Base-by-base conservation (phyloP, 2,329 filamentous ascomycete species). In the Ophiobolus disseminans region DNA sequence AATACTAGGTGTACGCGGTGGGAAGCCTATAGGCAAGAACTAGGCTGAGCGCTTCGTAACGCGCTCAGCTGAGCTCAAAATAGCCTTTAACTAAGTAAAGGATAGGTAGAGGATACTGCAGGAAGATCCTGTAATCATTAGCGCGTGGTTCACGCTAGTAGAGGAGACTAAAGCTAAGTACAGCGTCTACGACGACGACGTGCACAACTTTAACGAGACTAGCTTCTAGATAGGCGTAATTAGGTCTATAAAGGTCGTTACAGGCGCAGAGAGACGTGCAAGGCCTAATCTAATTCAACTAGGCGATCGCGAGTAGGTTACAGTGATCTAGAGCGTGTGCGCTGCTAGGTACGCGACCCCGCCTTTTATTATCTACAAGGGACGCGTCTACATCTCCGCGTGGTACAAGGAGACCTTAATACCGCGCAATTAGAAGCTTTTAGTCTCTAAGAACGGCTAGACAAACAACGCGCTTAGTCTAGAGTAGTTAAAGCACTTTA, bases 201-300 rank as follows among this genome's bases (percentile, higher is more conserved):
- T 48, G 1, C 19, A 48, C 35, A 48, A 48, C 45, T 43, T 49
- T 40, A 30, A 66, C 45, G 52, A 73, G 51, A 70, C 59, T 28
- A 62, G 64, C 40, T 73, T 72, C 59, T 22, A 38, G 26, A 45
- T 45, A 32, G 34, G 34, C 17, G 25, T 38, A 1, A 28, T 37
- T 41, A n/a, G 53, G 60, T 38, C 44, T 7, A 32, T 40, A 7
- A 66, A 53, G 30, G 48, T 58, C 30, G 23, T 53, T 37, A 57
- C 31, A 40, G 34, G 39, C 17, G 39, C 20, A 40, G 37, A 56
- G 38, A 51, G 28, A 40, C 19, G 25, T 28, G 30, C 9, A 2
- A 7, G 21, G 26, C 39, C 26, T 30, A 22, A 34, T 16, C 17
- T 44, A 46, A 40, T 49, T 8, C 22, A 57, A 41, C 50, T 35